Base-by-base conservation (phyloP, 1,284 basidiomycete genomes). In the Boletus smithii region DNA sequence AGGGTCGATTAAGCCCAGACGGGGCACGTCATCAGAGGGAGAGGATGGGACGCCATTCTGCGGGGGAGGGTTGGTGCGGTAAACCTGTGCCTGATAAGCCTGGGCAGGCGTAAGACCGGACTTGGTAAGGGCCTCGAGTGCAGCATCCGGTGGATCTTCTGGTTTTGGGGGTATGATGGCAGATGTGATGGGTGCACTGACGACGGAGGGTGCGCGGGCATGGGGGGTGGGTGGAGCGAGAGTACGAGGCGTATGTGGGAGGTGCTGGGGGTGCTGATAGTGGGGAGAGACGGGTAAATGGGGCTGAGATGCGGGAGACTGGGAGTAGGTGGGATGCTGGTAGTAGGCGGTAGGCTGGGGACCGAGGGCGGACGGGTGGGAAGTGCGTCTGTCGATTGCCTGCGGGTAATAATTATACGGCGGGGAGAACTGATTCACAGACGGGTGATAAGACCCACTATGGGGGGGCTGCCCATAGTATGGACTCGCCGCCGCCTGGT, bases 61-160 rank as follows among this genome's bases (percentile, higher is more conserved):
- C 43, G 70, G 50, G 63, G 56, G 47, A 47, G 69, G 66, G 53
- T 65, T 71, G 57, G 72, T 77, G 48, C 69, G 69, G 58, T 83
- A 83, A 33, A 87, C 74, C 63, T 88, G 84, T 6, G 80, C 80
- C 61, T 88, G 88, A 69, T 88, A 89, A 32, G 83, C 83, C 65
- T 90, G 88, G 10, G 85, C 84, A 38, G 85, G 80, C 6, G 85
- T 85, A 47, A 88, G 73, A 6, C 80, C 82, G 31, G 74, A 69
- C 44, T 68, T 71, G 24, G 74, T 72, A 39, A 74, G 63, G 17
- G 71, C 68, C 53, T 79, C 76, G 50, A 76, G 70, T 41, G 58
- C 63, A 18, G 72, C 66, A 63, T 83, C 79, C 61, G 73, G 72
- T n/a, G 76, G 73, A 54, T 81, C 79, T 44, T 80, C 77, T 49